These are phyloP conservation scores for Hyphodiscus sp. DNA, from an alignment of 2,329 filamentous ascomycete species.

Conservation along the genomic window DNA sequence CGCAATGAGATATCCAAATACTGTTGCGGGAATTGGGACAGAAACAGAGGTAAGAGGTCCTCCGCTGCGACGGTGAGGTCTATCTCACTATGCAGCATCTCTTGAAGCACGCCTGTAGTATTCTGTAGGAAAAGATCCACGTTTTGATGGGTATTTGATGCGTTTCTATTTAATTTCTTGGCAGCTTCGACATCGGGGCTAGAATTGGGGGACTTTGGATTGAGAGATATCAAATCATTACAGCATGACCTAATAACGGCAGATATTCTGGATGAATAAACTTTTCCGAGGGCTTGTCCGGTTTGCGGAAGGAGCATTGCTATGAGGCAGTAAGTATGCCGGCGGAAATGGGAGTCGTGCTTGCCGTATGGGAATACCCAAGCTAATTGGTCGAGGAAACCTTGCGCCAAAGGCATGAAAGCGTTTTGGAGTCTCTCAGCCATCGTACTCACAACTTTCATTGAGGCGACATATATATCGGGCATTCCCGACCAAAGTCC, in stretches of 20 bases:
- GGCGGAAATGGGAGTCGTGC: constrained; percentile 48
- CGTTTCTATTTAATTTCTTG: constrained; percentile 33
- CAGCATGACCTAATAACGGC: constrained; percentile 63
- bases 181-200: constrained; percentile 1
- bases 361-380: constrained; percentile 62
- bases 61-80: constrained; percentile 51
- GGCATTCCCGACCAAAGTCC: constrained; percentile 69
- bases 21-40: constrained; percentile 58
- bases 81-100: constrained; percentile 32
- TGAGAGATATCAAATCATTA: constrained; percentile 57
- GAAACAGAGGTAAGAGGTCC: constrained; percentile 53
- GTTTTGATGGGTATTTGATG: constrained; percentile 43
- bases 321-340: constrained; percentile 53
- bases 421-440: constrained; percentile 51
- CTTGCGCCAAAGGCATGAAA: constrained; percentile 53
- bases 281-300: constrained; percentile 61
- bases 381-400: constrained; percentile 62
- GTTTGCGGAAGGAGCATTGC: constrained; percentile 50
- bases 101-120: constrained; percentile 23
- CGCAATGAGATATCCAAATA: constrained; percentile 66
- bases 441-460: constrained; percentile 55
- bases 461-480: constrained; percentile 63
- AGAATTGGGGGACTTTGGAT: constrained; percentile 26
- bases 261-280: constrained; percentile 56
- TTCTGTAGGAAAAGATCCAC: constrained; percentile 61